phyloP scores from a whole-genome alignment of 176 grass and related monocot species.

The Juncus effusus region DNA sequence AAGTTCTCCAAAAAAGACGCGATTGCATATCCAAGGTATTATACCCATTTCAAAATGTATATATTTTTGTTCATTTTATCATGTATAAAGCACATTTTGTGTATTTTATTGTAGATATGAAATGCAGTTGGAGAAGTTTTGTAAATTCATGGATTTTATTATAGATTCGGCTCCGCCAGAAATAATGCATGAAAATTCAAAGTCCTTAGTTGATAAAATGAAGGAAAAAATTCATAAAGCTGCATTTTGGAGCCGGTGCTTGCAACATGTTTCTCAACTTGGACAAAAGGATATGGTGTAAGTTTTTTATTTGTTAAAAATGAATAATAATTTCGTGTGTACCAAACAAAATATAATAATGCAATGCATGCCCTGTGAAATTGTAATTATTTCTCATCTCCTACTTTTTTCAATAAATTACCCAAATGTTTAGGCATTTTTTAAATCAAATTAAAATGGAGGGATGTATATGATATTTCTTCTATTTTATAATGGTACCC shows the following conservation, averaged over 20 bases:
- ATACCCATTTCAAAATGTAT: not conserved
- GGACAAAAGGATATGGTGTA: slow-evolving; percentile 91
- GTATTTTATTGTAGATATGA: slow-evolving; percentile 58
- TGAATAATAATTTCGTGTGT: not conserved
- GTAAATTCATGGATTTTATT: slow-evolving; percentile 89
- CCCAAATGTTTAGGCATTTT: too few relatives aligned
- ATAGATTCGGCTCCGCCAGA: slow-evolving; percentile 76
- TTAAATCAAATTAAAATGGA: too few relatives aligned
- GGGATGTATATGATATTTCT: too few relatives aligned
- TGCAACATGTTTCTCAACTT: slow-evolving; percentile 48
- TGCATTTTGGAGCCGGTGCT: slow-evolving; percentile 65
- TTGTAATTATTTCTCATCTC: too few relatives aligned
- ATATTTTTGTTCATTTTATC: not conserved
- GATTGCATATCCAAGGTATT: slow-evolving; percentile 61
- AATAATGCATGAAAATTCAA: slow-evolving; percentile 37
- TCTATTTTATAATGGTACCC: too few relatives aligned
- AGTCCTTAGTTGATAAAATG: slow-evolving; percentile 54
- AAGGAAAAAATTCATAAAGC: slow-evolving; percentile 78
- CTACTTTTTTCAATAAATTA: too few relatives aligned
- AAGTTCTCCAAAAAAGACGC: slow-evolving; percentile 94
- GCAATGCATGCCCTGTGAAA: too few relatives aligned
- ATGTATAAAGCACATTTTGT: not conserved
- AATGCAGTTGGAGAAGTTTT: slow-evolving; percentile 72
- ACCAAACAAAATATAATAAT: too few relatives aligned
- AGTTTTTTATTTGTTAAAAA: slow-evolving; percentile 26